Evolutionary conservation across 345 rosid genomes (phyloP), one percentile per base, ranked within the genome.

Genomic region (Orychophragmus violaceus): DNA sequence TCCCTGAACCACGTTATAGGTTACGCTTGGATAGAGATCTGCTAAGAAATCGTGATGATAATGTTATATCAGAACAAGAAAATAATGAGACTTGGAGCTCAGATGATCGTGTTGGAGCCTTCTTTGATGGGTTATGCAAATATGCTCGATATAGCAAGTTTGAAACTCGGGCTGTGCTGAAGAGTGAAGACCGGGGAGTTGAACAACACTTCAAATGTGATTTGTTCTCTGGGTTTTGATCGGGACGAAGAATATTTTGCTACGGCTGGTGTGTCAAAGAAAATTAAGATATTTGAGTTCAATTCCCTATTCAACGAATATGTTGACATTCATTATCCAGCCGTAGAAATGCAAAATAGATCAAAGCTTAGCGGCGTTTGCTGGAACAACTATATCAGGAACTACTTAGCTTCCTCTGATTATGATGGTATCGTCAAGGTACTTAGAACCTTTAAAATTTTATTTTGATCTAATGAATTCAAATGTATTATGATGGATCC

Each of bases 361-460:
- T 91, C 98, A 76, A 95, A 59, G 81, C 85, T 95, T 58, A 95
- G 97, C 77, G 84, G 96, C 24, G 69, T 86, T 71, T 82, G 89
- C 83, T 95, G 99, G 99, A 95, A 95, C 81, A 87, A 71, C 77
- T 95, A 95, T 70, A 86, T 95, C 66, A 90, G 82, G 81, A 95
- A 87, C 83, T 95, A 91, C 82, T 85, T 95, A 67, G 94, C 97
- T 72, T 89, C 99, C 77, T 82, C 97, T 58, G 99, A 85, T 78
- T 87, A 91, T 78, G 99, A 91, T 75, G 99, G 99, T 62, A 70
- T 81, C 28, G 94, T 95, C 39, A 95, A 91, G 99, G 99, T 95
- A 71, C 12, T 48, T 80, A 75, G 33, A 68, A 36, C 64, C 77
- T 55, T 62, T 35, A 10, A 46, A 33, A 29, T 50, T 67, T 53